Evolutionary conservation across 495 filamentous ascomycete genomes (phyloP).

Genomic region (Clavariopsis aquatica): DNA sequence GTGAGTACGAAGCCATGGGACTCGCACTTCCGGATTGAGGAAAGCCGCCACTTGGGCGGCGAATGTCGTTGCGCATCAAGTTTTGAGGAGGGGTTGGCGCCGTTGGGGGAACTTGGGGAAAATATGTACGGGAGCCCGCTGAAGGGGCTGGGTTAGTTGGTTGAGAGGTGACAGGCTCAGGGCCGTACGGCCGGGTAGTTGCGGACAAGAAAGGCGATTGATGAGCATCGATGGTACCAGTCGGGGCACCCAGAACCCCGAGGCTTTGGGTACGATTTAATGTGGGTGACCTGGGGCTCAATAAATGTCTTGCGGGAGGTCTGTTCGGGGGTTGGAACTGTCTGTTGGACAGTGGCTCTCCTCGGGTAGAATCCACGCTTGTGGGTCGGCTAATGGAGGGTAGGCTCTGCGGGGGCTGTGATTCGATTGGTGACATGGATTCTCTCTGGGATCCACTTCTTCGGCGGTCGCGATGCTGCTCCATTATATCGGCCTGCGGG

Average conservation of each 20-base stretch:
- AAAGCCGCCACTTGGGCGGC: constrained; percentile 28
- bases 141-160: constrained; percentile 42
- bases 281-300: constrained; percentile 44
- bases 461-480: constrained; percentile 23
- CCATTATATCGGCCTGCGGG: constrained; percentile 26
- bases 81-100: constrained; percentile 32
- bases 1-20: constrained; percentile 35
- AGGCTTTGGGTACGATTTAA: constrained; percentile 43
- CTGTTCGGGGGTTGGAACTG: constrained; percentile 22
- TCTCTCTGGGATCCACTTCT: constrained; percentile 35
- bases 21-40: constrained; percentile 37
- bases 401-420: constrained; percentile 27
- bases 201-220: constrained; percentile 42
- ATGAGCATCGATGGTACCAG: constrained; percentile 43
- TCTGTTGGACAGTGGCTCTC: constrained; percentile 9
- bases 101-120: constrained; percentile 26
- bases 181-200: constrained; percentile 29
- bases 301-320: constrained; percentile 32
- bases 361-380: constrained; percentile 32
- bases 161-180: constrained; percentile 38
- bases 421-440: constrained; percentile 33
- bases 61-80: constrained; percentile 13
- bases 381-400: constrained; percentile 34
- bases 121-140: constrained; percentile 31
- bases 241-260: constrained; percentile 32